Percentiles rank a stretch among this genome's conserved stretches.
phyloP scores from a whole-genome alignment of 2,329 filamentous ascomycete genomes.

The Dothideomycetes sp. region DNA sequence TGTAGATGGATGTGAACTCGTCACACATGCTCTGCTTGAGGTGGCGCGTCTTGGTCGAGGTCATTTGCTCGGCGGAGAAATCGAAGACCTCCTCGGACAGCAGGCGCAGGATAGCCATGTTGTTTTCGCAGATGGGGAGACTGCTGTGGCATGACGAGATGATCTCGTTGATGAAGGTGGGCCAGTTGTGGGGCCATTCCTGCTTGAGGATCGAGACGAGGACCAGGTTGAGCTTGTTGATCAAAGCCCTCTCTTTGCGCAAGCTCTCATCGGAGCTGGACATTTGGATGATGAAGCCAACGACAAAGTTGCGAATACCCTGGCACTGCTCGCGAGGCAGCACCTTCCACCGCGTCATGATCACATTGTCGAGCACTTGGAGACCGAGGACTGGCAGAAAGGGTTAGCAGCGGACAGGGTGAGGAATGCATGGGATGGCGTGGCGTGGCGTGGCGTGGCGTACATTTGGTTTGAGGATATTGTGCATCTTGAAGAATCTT shows the following conservation, averaged over 20 bases:
- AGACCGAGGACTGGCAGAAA: constrained; percentile 65
- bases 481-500: constrained; percentile 89
- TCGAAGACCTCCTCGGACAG: constrained; percentile 98
- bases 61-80: constrained; percentile 98
- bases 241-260: constrained; percentile 71
- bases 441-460: too few relatives aligned
- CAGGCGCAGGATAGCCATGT: constrained; percentile 94
- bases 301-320: constrained; percentile 98
- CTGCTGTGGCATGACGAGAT: constrained; percentile 92
- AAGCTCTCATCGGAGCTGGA: constrained; percentile 84
- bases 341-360: constrained; percentile 98
- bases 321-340: constrained; percentile 84
- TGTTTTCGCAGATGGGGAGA: constrained; percentile 97
- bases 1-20: constrained; percentile 97
- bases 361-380: constrained; percentile 95
- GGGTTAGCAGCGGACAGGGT: constrained; percentile 24
- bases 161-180: constrained; percentile 99
- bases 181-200: constrained; percentile 99
- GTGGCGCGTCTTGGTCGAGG: constrained; percentile 91
- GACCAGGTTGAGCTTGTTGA: constrained; percentile 98
- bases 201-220: constrained; percentile 97
- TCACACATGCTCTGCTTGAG: constrained; percentile 98
- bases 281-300: constrained; percentile 94
- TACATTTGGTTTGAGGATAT: constrained; percentile 95
- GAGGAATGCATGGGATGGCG: constrained; percentile 1